Evolutionary conservation across 257 asterid species (phyloP), one percentile per base, ranked within the genome.

Genomic region (Apocynum venetum): DNA sequence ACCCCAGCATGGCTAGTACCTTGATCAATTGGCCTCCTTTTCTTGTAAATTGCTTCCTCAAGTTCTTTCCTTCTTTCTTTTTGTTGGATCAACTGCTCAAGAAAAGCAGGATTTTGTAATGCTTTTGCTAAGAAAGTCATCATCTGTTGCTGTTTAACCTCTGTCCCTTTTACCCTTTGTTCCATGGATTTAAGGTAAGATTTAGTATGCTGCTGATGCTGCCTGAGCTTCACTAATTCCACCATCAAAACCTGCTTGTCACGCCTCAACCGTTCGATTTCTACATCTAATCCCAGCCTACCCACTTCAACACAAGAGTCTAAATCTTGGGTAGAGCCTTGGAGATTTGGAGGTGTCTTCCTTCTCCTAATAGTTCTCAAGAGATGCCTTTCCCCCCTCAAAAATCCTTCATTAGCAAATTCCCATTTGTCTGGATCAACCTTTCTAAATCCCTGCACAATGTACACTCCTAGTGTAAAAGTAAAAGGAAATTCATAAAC

Each of bases 351-450:
- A 36, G 77, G 69, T 80, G 85, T 71, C 79, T 76, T 85, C 46
- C 88, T 87, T 72, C 91, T 85, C 77, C 81, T 80, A 15, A 87
- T 73, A 59, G 47, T 76, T 61, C 77, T 87, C 71, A 87, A 57
- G 14, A 83, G 83, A 75, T 83, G 82, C 61, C 79, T 85, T 85
- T 87, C 81, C 0, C 89, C 87, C 63, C 86, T 87, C 69, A 83
- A 59, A 69, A 87, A 87, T 68, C 86, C 87, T 81, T 87, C 91
- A 85, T 82, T 80, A 4, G 91, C 86, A 87, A 87, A 87, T 80
- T 87, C 91, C 86, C 91, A 87, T 80, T 76, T 82, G 55, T 87
- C 89, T 56, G 81, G 88, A 83, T 85, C 85, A 20, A 85, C 84
- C 67, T 85, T 87, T 68, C 88, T 83, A 67, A 87, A 87, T 64